Base-by-base conservation (phyloP, 2,329 filamentous ascomycete species). In the Calonectria montana region DNA sequence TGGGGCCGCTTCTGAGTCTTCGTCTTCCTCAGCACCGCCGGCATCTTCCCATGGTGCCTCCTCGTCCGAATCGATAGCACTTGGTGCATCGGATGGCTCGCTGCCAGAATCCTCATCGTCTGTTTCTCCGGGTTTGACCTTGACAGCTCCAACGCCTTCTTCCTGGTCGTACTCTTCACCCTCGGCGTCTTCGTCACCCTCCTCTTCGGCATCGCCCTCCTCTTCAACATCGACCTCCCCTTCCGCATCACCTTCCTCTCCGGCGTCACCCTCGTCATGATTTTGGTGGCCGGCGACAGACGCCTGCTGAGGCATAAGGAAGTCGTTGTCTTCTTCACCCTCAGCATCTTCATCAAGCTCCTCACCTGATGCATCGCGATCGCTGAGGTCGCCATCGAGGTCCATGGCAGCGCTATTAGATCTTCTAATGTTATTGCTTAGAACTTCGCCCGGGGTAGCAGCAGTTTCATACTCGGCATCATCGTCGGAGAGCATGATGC, bases 1-100 rank as follows among this genome's bases (percentile, higher is more conserved):
- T 18, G 87, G 86, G 50, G 86, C 88, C 1, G 85, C 85, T 68
- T 91, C 90, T 2, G 87, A 88, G 13, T 88, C 87, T 41, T 92
- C 91, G 13, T 90, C 91, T 41, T 90, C 91, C 69, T 87, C 88
- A 37, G 88, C 89, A 21, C 85, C 88, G 83, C 88, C 88, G 37
- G 88, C 90, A 31, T 88, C 88, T 67, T 92, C 90, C 82, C 89
- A 91, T 65, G 76, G 78, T 12, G 74, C 78, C 62, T 82, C 82
- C 55, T 81, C 80, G 25, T 78, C 79, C 5, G 89, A 91, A 47
- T 90, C 91, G 65, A 84, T 87, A 6, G 77, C 86, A 72, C 85
- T 87, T 5, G 86, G 87, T 9, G 86, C 85, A 31, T 86, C 85
- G 2, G 85, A 87, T 50, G 64, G 63, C 16, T 67, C 55, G 27